phyloP scores from a whole-genome alignment of 1,284 basidiomycete species.

The Lignosus rhinocerotis region DNA sequence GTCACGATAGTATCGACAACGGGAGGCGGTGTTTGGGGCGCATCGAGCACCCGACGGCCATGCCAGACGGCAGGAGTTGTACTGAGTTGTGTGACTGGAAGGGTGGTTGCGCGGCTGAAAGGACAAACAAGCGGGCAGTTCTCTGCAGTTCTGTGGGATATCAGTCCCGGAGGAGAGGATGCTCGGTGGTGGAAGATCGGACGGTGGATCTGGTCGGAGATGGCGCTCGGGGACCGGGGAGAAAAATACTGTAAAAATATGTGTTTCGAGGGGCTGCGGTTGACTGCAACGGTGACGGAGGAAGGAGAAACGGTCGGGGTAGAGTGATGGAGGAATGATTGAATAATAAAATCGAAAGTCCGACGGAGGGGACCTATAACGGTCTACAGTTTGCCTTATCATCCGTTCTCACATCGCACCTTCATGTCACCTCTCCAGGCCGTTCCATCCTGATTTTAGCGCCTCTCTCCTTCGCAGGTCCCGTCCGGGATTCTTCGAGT shows the following conservation, averaged over 20 bases:
- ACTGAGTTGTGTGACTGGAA: background rate
- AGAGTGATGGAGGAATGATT: background rate
- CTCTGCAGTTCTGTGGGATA: too few relatives aligned
- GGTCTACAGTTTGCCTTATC: constrained; percentile 33
- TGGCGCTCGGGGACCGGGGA: constrained; percentile 1
- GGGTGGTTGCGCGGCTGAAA: background rate
- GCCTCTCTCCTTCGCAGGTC: constrained; percentile 23
- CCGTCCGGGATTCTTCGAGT: constrained; percentile 21
- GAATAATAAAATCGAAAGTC: constrained; percentile 29
- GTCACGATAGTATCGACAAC: constrained; percentile 5
- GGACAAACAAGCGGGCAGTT: too few relatives aligned
- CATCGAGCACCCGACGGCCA: background rate
- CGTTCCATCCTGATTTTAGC: constrained; percentile 23
- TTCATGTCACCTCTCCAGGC: constrained; percentile 25
- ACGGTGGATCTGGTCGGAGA: background rate
- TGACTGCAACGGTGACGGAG: background rate
- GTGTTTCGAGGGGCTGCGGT: background rate
- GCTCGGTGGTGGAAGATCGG: background rate
- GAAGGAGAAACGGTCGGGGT: constrained; percentile 3
- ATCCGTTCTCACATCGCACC: constrained; percentile 27
- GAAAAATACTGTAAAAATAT: too few relatives aligned
- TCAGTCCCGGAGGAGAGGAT: too few relatives aligned
- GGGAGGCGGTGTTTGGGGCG: background rate
- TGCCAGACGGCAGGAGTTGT: background rate
- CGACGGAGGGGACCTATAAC: constrained; percentile 32